Evolutionary conservation across 1,284 basidiomycete species (phyloP).

Genomic region (Earliella scabrosa): DNA sequence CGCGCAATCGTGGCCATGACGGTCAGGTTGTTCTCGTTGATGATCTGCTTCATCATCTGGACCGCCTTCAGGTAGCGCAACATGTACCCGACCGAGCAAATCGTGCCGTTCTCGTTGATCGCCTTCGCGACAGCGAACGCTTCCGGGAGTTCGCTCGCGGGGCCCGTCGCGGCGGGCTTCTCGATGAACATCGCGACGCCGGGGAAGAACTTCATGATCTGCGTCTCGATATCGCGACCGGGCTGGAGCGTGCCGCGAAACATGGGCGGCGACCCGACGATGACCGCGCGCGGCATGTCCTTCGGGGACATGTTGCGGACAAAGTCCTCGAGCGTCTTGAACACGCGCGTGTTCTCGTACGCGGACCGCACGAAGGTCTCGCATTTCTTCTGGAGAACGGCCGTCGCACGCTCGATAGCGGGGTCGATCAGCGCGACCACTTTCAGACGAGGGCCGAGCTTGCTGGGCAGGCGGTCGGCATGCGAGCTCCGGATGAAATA

Average conservation of each 20-base stretch:
- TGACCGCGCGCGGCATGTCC: constrained; percentile 74
- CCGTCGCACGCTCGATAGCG: constrained; percentile 78
- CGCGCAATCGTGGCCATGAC: constrained; percentile 97
- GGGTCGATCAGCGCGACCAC: constrained; percentile 96
- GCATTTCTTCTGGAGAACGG: constrained; percentile 89
- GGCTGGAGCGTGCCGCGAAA: constrained; percentile 83
- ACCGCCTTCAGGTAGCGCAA: constrained; percentile 93
- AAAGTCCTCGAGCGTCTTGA: constrained; percentile 89
- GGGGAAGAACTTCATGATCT: constrained; percentile 90
- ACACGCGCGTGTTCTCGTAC: constrained; percentile 91
- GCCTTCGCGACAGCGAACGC: constrained; percentile 69
- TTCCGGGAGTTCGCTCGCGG: constrained; percentile 68
- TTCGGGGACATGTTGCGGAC: constrained; percentile 67
- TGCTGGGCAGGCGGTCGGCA: constrained; percentile 53
- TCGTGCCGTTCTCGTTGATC: constrained; percentile 71
- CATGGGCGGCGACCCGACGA: constrained; percentile 93
- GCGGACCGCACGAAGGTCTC: constrained; percentile 93
- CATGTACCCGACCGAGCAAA: constrained; percentile 96
- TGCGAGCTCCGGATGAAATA: constrained; percentile 6
- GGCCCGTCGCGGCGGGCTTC: constrained; percentile 92
- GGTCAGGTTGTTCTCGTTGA: constrained; percentile 93
- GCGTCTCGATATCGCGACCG: constrained; percentile 89
- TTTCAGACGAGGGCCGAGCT: constrained; percentile 96
- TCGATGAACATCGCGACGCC: constrained; percentile 93
- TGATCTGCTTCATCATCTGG: constrained; percentile 98